Percentiles rank a stretch among this genome's conserved stretches.
Conservation (phyloP, 306 rosid species). For the Cucurbita maxima region DNA sequence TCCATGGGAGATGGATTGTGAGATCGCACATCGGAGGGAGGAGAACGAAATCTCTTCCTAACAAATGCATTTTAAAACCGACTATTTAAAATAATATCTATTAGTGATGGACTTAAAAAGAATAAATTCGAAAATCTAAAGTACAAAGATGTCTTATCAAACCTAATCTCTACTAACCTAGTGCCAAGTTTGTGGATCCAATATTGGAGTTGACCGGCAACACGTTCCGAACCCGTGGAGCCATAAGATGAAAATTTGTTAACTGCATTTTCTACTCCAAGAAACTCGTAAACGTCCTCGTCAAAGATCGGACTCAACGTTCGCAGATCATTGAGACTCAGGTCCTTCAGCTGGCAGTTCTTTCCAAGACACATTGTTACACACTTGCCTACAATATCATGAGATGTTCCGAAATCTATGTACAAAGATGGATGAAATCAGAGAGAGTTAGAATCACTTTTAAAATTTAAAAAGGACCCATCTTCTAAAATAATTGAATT, state of each 20-base stretch:
- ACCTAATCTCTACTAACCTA: conserved; percentile 1
- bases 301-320: conserved; percentile 40
- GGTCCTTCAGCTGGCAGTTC: conserved; percentile 55
- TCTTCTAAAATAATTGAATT: not conserved
- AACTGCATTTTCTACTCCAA: conserved; percentile 75
- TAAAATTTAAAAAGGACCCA: not conserved
- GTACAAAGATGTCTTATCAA: no score
- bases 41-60: no score
- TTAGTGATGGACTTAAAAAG: no score
- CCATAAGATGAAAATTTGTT: conserved; percentile 77
- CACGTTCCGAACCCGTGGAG: conserved; percentile 80
- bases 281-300: conserved; percentile 60
- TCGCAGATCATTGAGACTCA: conserved; percentile 58
- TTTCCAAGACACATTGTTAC: conserved; percentile 61
- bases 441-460: not conserved
- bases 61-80: no score
- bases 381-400: conserved; percentile 73
- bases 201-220: conserved; percentile 48
- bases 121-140: no score
- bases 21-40: no score
- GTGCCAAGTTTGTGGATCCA: conserved; percentile 54
- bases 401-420: conserved; percentile 90
- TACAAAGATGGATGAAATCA: not conserved
- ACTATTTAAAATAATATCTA: no score
- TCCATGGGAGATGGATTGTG: no score